Percentiles rank a stretch among this genome's conserved stretches.
These are phyloP conservation scores for Nigrospora sphaerica DNA, from an alignment of 2,329 filamentous ascomycete species.

Conservation along the genomic window DNA sequence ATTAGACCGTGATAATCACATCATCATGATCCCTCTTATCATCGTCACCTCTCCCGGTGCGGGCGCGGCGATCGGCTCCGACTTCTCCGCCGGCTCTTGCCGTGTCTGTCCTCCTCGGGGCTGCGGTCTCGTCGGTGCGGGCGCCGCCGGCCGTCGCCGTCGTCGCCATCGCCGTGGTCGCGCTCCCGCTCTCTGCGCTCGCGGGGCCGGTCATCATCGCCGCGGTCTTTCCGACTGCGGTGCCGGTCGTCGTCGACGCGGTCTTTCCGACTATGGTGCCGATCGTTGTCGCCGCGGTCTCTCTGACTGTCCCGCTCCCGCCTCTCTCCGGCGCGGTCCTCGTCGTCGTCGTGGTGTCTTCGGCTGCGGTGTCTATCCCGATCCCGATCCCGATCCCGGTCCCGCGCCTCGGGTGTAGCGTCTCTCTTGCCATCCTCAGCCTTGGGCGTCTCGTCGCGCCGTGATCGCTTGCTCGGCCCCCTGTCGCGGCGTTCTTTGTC, in stretches of 20 bases:
- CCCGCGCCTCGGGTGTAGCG: conserved; percentile 15
- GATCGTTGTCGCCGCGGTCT: conserved; percentile 13
- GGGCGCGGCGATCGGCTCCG: conserved; percentile 36
- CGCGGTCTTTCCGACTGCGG: conserved; percentile 8
- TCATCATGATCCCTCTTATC: not conserved
- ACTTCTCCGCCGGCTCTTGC: conserved; percentile 24
- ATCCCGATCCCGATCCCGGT: conserved; percentile 1
- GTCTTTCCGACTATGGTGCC: conserved; percentile 2
- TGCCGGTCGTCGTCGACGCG: not conserved
- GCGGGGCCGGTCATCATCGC: conserved; percentile 16
- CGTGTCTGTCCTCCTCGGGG: conserved; percentile 12
- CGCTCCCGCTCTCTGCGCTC: conserved; percentile 13
- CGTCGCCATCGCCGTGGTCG: conserved; percentile 11
- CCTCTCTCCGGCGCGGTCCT: conserved; percentile 7
- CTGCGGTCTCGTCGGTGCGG: not conserved
- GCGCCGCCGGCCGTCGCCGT: not conserved
- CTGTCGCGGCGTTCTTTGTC: conserved; percentile 6
- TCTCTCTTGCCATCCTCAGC: conserved; percentile 14
- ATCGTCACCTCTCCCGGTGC: conserved; percentile 11
- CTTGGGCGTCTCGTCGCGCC: conserved; percentile 27
- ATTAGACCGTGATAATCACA: too few species aligned
- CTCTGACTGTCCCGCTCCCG: conserved; percentile 11
- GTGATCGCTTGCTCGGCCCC: conserved; percentile 22
- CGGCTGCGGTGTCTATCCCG: conserved; percentile 17
- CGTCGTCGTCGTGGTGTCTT: conserved; percentile 20